phyloP scores from a whole-genome alignment of 306 rosid genomes.

The Pachyrhizus erosus region DNA sequence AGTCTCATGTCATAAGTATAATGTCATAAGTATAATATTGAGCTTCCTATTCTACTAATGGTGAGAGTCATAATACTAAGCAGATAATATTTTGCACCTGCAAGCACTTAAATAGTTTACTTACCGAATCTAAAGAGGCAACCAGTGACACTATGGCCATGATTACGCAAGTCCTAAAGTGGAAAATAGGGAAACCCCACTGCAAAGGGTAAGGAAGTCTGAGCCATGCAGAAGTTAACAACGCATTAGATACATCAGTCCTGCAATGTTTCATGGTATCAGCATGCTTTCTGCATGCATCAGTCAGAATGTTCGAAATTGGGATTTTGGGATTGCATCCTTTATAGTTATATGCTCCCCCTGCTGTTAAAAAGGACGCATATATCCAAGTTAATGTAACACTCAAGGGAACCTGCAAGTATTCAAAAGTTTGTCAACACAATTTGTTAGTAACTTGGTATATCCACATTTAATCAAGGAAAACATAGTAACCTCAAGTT shows the following conservation, averaged over 20 bases:
- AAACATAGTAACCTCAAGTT: not conserved
- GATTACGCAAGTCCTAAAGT: constrained; percentile 72
- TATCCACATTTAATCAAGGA: constrained; percentile 13
- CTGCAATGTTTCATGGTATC: constrained; percentile 81
- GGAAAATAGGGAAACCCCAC: constrained; percentile 86
- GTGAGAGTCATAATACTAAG: not conserved
- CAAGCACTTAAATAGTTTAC: constrained; percentile 44
- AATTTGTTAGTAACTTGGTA: constrained; percentile 32
- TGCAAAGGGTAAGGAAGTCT: constrained; percentile 83
- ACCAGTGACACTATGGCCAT: constrained; percentile 70
- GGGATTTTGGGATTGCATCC: constrained; percentile 81
- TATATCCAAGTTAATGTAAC: constrained; percentile 70
- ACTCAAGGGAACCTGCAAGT: constrained; percentile 79
- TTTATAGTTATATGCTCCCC: constrained; percentile 77
- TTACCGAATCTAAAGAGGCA: constrained; percentile 79
- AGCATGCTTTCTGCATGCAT: constrained; percentile 78
- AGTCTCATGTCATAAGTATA: not conserved
- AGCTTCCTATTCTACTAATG: not conserved
- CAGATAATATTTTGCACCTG: constrained; percentile 14
- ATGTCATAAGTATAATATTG: not conserved
- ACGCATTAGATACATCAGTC: constrained; percentile 81
- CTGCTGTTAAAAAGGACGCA: constrained; percentile 82
- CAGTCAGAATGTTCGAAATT: constrained; percentile 75
- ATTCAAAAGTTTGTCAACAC: constrained; percentile 30
- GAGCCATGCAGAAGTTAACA: constrained; percentile 77